Percentiles rank a stretch among this genome's conserved stretches.
phyloP scores from a whole-genome alignment of 2,329 filamentous ascomycete species.

The Dothistroma septosporum region DNA sequence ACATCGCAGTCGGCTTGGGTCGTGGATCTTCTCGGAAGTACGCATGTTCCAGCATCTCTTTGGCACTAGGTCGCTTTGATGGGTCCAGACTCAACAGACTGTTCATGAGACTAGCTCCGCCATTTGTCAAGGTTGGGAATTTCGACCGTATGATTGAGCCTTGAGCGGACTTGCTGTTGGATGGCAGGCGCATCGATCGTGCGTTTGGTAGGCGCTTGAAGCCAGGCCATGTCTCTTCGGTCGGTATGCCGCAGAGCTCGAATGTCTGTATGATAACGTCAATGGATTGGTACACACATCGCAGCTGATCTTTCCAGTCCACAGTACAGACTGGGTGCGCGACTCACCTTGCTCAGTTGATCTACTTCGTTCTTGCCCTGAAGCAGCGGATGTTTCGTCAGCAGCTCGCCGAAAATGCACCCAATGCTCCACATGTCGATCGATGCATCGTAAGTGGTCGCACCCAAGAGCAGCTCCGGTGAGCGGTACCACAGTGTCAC shows the following conservation, averaged over 20 bases:
- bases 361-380: slow-evolving; percentile 92
- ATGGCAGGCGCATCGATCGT: slow-evolving; percentile 64
- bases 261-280: slow-evolving; percentile 59
- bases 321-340: slow-evolving; percentile 21
- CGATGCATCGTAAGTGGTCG: slow-evolving; percentile 66
- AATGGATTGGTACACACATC: slow-evolving; percentile 14
- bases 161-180: slow-evolving; percentile 44
- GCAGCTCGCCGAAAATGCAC: slow-evolving; percentile 89
- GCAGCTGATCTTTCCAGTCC: slow-evolving; percentile 29
- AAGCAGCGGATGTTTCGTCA: slow-evolving; percentile 76
- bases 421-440: slow-evolving; percentile 96
- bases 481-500: slow-evolving; percentile 96
- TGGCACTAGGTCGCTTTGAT: slow-evolving; percentile 62
- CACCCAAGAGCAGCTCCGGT: slow-evolving; percentile 82
- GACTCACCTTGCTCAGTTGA: slow-evolving; percentile 63
- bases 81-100: slow-evolving; percentile 73
- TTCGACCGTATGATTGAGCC: slow-evolving; percentile 61
- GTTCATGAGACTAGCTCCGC: slow-evolving; percentile 66
- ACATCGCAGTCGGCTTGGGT: slow-evolving; percentile 85
- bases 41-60: slow-evolving; percentile 68
- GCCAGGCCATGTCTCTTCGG: slow-evolving; percentile 74
- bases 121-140: slow-evolving; percentile 75
- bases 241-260: slow-evolving; percentile 80
- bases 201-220: slow-evolving; percentile 88
- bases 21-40: slow-evolving; percentile 89